A percentile compares a stretch with the other conserved stretches of the same genome.
Conservation (phyloP, 2,329 filamentous ascomycete species). For the Exophiala sideris region DNA sequence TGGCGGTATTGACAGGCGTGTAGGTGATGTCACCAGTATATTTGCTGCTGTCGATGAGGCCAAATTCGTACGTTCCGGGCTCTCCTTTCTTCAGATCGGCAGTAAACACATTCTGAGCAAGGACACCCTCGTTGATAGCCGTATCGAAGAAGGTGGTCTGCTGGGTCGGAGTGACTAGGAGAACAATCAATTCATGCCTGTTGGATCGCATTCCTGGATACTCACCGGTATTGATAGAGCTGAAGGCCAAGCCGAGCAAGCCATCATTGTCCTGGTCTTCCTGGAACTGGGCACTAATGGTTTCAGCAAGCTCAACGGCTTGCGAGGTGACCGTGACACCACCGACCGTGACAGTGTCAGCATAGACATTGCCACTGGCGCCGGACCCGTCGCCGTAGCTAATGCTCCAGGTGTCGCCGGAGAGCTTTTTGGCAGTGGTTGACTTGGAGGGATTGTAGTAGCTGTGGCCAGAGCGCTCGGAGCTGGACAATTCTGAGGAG, state of each 20-base stretch:
- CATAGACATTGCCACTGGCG: slow-evolving; percentile 63
- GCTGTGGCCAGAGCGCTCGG: slow-evolving; percentile 52
- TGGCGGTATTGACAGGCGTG: slow-evolving; percentile 50
- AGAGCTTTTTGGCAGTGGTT: slow-evolving; percentile 43
- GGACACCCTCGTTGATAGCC: slow-evolving; percentile 45
- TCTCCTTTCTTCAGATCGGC: slow-evolving; percentile 53
- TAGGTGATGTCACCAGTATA: slow-evolving; percentile 60
- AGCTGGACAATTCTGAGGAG: slow-evolving; percentile 54
- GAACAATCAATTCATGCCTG: neutral
- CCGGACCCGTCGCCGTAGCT: slow-evolving; percentile 63
- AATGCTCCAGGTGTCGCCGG: slow-evolving; percentile 57
- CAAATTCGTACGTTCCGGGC: slow-evolving; percentile 56
- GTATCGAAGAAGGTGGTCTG: slow-evolving; percentile 62
- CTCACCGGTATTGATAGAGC: slow-evolving; percentile 53
- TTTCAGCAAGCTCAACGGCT: slow-evolving; percentile 62
- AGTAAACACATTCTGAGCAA: slow-evolving; percentile 53
- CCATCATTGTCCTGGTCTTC: slow-evolving; percentile 55
- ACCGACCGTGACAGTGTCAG: slow-evolving; percentile 62
- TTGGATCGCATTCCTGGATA: neutral
- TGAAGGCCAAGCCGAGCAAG: slow-evolving; percentile 59
- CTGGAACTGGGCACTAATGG: slow-evolving; percentile 54
- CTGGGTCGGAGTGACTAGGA: slow-evolving; percentile 43
- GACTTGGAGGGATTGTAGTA: slow-evolving; percentile 55
- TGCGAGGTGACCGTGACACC: slow-evolving; percentile 57
- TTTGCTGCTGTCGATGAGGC: slow-evolving; percentile 57